Evolutionary conservation across 116 monocot genomes (phyloP).

Genomic region (Posidonia oceanica): DNA sequence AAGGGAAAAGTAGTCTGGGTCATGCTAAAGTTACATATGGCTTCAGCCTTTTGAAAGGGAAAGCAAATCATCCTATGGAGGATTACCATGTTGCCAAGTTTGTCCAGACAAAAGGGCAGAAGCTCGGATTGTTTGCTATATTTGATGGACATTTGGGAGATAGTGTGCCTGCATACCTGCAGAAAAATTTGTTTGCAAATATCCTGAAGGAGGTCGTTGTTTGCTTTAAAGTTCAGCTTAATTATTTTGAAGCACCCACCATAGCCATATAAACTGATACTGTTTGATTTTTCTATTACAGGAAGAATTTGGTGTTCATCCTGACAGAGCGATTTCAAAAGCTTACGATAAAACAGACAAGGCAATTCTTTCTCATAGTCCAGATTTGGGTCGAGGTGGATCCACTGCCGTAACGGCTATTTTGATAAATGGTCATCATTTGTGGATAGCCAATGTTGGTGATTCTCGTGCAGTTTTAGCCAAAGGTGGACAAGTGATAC

Average conservation of each 20-base stretch:
- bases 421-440: slow-evolving; percentile 41
- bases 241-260: neutral
- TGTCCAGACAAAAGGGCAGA: slow-evolving; percentile 37
- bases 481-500: slow-evolving; percentile 39
- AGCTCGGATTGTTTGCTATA: slow-evolving; percentile 82
- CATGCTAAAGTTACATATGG: slow-evolving; percentile 50
- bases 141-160: slow-evolving; percentile 95
- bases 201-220: slow-evolving; percentile 68
- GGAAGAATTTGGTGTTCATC: slow-evolving; percentile 77
- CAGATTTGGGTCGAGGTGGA: slow-evolving; percentile 75
- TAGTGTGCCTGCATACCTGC: slow-evolving; percentile 67
- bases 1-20: slow-evolving; percentile 46
- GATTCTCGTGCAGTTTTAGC: slow-evolving; percentile 81
- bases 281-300: slow-evolving; percentile 9
- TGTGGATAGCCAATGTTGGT: slow-evolving; percentile 86
- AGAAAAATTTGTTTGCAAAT: slow-evolving; percentile 78
- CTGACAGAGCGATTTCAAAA: slow-evolving; percentile 57
- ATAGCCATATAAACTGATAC: neutral
- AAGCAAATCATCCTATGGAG: slow-evolving; percentile 90
- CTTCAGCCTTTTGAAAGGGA: slow-evolving; percentile 78
- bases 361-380: slow-evolving; percentile 72
- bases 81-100: slow-evolving; percentile 84
- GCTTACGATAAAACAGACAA: slow-evolving; percentile 92
- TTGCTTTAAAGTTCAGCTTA: neutral
- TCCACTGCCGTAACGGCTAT: slow-evolving; percentile 97